Percentiles rank a stretch among this genome's conserved stretches.
These are phyloP conservation scores for Talaromyces rugulosus DNA, from an alignment of 2,329 filamentous ascomycete species.

Conservation along the genomic window DNA sequence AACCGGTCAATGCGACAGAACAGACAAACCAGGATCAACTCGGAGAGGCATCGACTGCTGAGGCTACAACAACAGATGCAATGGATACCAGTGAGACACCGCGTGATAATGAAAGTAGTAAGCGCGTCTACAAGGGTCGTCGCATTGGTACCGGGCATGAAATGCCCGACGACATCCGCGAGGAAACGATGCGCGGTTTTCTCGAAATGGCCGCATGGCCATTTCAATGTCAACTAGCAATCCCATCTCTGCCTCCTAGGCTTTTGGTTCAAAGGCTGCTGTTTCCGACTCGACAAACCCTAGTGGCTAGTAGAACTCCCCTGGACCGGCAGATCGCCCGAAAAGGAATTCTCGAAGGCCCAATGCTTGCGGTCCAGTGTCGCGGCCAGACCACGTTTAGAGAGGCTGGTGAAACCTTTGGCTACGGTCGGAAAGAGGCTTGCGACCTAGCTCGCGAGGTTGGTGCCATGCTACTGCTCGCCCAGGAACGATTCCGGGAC, in stretches of 20 bases:
- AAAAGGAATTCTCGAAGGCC: slow-evolving; percentile 55
- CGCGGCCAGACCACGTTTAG: slow-evolving; percentile 53
- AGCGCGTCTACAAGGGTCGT: slow-evolving; percentile 51
- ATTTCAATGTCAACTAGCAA: slow-evolving; percentile 52
- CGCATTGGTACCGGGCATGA: slow-evolving; percentile 54
- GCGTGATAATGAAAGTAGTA: slow-evolving; percentile 9
- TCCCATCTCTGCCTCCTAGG: slow-evolving; percentile 44
- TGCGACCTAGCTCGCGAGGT: slow-evolving; percentile 57
- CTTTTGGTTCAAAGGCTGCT: slow-evolving; percentile 49
- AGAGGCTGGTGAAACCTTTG: slow-evolving; percentile 22
- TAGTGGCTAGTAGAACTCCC: slow-evolving; percentile 51
- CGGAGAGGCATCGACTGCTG: neutral
- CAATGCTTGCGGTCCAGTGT: slow-evolving; percentile 53
- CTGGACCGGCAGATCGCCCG: slow-evolving; percentile 50
- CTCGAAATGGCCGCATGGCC: slow-evolving; percentile 56
- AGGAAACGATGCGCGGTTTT: slow-evolving; percentile 53
- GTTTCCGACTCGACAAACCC: slow-evolving; percentile 54
- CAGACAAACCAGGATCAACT: neutral
- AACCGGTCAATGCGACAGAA: slow-evolving; percentile 21
- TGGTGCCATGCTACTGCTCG: slow-evolving; percentile 53
- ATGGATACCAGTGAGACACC: slow-evolving; percentile 9
- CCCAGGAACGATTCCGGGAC: slow-evolving; percentile 58
- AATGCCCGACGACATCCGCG: slow-evolving; percentile 57
- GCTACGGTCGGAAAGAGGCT: slow-evolving; percentile 32
- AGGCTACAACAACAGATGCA: neutral